A percentile compares a stretch with the other conserved stretches of the same genome.
Conservation (phyloP, 78 protist genomes). For the Tieghemostelium lacteum region DNA sequence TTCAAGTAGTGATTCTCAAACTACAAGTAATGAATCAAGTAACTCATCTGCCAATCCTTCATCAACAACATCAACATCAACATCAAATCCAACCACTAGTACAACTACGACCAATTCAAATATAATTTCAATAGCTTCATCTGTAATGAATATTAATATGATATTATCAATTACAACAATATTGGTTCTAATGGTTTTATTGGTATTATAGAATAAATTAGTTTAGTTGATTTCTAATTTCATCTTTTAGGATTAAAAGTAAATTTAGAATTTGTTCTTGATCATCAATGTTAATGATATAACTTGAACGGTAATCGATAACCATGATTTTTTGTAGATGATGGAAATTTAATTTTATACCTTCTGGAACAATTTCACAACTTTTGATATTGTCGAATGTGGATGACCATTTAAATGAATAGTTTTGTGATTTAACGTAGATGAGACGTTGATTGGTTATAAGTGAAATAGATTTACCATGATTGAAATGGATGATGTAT, state of each 20-base stretch:
- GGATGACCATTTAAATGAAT: conserved; percentile 45
- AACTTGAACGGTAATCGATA: conserved; percentile 18
- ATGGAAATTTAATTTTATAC: conserved; percentile 25
- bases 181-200: no score
- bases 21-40: no score
- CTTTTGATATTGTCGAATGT: conserved; percentile 27
- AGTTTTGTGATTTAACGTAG: conserved; percentile 5
- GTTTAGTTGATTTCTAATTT: no score
- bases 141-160: no score
- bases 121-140: no score
- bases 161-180: no score
- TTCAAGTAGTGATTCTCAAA: no score
- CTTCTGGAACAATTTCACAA: conserved; percentile 21
- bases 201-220: no score
- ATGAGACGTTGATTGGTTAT: conserved; percentile 34
- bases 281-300: conserved; percentile 1
- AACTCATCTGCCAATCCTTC: no score
- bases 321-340: conserved; percentile 57
- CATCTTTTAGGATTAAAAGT: conserved; percentile 17
- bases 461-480: conserved; percentile 16
- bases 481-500: conserved; percentile 43
- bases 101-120: no score
- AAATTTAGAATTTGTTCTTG: conserved; percentile 24
- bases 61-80: no score
- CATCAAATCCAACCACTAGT: no score